phyloP scores from a whole-genome alignment of 176 grass and related monocot species.

The Zea mays region DNA sequence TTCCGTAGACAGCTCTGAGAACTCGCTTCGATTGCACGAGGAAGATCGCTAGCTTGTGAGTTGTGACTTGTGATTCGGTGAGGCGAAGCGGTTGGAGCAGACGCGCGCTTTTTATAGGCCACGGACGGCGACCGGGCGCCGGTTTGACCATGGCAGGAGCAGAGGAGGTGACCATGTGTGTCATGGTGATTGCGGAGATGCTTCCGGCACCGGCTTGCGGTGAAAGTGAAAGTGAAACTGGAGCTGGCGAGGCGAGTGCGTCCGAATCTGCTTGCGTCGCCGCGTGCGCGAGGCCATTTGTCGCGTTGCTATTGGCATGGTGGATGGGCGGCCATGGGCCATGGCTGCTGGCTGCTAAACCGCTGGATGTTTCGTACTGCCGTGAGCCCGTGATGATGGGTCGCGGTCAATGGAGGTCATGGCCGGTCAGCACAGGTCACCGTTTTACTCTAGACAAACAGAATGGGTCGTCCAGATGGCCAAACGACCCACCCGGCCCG shows the following conservation, averaged over 20 bases:
- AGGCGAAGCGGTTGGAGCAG: not conserved
- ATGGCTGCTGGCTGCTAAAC: not conserved
- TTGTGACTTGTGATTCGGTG: not conserved
- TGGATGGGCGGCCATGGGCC: not conserved
- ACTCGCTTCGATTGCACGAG: not conserved
- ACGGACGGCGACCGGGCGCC: slow-evolving; percentile 9
- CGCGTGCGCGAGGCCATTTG: not conserved
- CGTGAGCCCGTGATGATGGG: not conserved
- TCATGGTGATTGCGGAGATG: not conserved
- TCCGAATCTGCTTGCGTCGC: slow-evolving; percentile 27
- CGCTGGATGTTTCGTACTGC: slow-evolving; percentile 15
- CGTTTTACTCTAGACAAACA: too few species aligned
- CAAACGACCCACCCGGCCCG: too few species aligned
- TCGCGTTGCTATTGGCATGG: not conserved
- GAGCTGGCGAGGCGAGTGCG: too few species aligned
- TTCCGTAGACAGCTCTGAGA: too few species aligned
- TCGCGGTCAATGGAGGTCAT: not conserved
- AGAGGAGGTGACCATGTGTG: not conserved
- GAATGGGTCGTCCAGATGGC: too few species aligned
- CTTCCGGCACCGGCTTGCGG: not conserved
- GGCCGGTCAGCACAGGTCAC: not conserved
- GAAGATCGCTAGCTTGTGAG: not conserved
- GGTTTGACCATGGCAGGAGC: slow-evolving; percentile 15
- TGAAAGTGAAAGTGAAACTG: not conserved
- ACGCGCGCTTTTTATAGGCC: slow-evolving; percentile 22